Conservation (phyloP, 2,329 filamentous ascomycete genomes). For the Scortechinia acanthostroma region DNA sequence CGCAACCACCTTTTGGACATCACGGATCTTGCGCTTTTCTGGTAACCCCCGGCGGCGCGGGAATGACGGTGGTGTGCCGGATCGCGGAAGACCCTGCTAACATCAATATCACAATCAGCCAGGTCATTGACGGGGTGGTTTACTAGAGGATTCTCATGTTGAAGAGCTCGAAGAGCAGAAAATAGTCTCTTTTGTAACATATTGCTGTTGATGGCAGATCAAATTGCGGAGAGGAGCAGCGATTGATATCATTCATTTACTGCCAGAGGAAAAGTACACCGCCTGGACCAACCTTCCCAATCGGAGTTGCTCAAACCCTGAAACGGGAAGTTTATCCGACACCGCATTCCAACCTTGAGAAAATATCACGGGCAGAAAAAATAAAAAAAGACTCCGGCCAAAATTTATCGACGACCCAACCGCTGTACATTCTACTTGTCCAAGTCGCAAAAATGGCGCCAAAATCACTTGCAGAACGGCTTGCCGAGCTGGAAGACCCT, state of each 20-base stretch:
- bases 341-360: slow-evolving; percentile 1
- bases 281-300: not conserved
- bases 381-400: too few species aligned
- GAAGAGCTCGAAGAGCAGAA: slow-evolving; percentile 22
- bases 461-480: not conserved
- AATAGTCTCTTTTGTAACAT: not conserved
- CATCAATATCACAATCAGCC: slow-evolving; percentile 4
- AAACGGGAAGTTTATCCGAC: not conserved
- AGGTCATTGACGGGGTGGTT: slow-evolving; percentile 9
- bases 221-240: too few species aligned
- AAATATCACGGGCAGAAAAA: too few species aligned
- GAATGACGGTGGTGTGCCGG: slow-evolving; percentile 61
- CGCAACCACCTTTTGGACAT: slow-evolving; percentile 88
- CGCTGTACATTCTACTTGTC: too few species aligned
- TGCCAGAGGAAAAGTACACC: not conserved
- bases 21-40: slow-evolving; percentile 70
- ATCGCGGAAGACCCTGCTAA: slow-evolving; percentile 72
- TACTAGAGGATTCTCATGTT: slow-evolving; percentile 86
- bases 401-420: too few species aligned
- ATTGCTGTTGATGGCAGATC: too few species aligned
- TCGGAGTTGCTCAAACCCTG: not conserved
- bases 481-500: not conserved
- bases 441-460: not conserved
- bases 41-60: slow-evolving; percentile 66
- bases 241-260: too few species aligned